Conservation (phyloP, 345 rosid species). For the Syzygium aqueum region DNA sequence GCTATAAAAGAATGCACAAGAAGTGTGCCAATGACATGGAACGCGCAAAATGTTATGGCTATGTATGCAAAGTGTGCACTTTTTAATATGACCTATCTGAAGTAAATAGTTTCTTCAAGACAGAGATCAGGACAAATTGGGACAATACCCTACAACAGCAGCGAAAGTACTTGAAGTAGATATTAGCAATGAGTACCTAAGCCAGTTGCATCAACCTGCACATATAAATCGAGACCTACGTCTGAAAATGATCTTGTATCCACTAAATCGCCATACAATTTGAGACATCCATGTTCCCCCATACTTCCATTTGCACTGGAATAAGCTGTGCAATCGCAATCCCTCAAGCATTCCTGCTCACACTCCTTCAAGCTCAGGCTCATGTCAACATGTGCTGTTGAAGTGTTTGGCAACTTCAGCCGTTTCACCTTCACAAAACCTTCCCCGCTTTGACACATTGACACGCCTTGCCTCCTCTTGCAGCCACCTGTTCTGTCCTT, state of each 20-base stretch:
- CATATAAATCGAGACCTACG: neutral
- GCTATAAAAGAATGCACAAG: neutral
- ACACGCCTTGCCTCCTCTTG: conserved; percentile 12
- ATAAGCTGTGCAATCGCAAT: conserved; percentile 21
- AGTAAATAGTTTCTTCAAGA: neutral
- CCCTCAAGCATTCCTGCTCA: conserved; percentile 10
- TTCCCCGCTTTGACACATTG: conserved; percentile 24
- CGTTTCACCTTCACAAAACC: conserved; percentile 27
- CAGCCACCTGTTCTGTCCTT: conserved; percentile 42
- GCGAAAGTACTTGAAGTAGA: neutral
- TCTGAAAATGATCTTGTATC: conserved; percentile 1
- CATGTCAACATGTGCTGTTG: neutral
- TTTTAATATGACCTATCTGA: neutral
- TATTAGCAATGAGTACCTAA: neutral
- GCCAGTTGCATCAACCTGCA: conserved; percentile 1
- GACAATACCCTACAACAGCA: neutral
- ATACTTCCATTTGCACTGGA: conserved; percentile 5
- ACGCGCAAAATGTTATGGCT: neutral
- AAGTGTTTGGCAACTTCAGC: conserved; percentile 1
- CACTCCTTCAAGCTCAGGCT: conserved; percentile 10
- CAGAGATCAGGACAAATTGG: neutral
- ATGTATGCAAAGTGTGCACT: neutral
- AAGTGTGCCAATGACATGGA: neutral
- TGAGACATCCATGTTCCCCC: conserved; percentile 18
- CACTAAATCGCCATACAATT: conserved; percentile 16